Conservation (phyloP, 768 basidiomycete genomes). For the Cubamyces lactineus region DNA sequence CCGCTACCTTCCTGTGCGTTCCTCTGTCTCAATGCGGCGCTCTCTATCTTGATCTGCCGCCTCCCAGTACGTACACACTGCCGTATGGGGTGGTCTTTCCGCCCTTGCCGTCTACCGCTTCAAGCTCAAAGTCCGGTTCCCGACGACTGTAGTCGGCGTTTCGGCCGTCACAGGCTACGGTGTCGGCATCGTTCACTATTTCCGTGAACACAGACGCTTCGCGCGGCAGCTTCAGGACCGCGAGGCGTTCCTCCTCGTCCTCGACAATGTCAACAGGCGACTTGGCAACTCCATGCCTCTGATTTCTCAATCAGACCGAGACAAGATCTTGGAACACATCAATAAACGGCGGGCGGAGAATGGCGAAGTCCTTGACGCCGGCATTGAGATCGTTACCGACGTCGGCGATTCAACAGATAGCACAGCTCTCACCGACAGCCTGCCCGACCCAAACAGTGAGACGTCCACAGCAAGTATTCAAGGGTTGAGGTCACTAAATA, state of each 20-base stretch:
- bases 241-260: constrained; percentile 34
- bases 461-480: no score
- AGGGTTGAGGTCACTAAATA: neutral
- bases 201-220: constrained; percentile 36
- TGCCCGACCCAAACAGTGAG: neutral
- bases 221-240: constrained; percentile 36
- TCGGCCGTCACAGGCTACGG: constrained; percentile 35
- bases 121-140: constrained; percentile 20
- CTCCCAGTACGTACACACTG: constrained; percentile 31
- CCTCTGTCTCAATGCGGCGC: constrained; percentile 10
- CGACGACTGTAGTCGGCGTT: constrained; percentile 11
- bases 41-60: constrained; percentile 22
- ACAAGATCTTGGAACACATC: constrained; percentile 20
- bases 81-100: constrained; percentile 33
- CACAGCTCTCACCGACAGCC: constrained; percentile 3
- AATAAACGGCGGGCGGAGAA: constrained; percentile 15
- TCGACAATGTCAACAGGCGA: constrained; percentile 38
- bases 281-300: constrained; percentile 8
- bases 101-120: constrained; percentile 30
- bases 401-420: constrained; percentile 11
- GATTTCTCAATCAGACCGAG: constrained; percentile 13
- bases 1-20: constrained; percentile 48
- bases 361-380: constrained; percentile 16
- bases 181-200: constrained; percentile 33
- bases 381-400: constrained; percentile 17